Evolutionary conservation across 805 yeast species (phyloP).

Genomic region (Myxozyma melibiosi): DNA sequence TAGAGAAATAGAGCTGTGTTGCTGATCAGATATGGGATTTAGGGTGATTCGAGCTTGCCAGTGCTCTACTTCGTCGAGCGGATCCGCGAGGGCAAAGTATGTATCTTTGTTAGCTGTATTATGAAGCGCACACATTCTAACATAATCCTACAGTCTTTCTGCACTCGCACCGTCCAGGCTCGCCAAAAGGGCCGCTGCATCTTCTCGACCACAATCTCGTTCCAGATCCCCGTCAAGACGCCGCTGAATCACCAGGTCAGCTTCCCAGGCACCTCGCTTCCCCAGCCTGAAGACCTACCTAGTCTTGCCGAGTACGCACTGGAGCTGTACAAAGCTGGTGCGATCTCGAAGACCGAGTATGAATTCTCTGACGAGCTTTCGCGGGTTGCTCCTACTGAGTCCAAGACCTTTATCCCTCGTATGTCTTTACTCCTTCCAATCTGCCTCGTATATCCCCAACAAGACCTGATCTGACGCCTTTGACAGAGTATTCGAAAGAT

Average conservation of each 20-base stretch:
- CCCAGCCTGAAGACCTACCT: conserved; percentile 17
- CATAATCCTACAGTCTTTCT: conserved; percentile 42
- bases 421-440: too few relatives aligned
- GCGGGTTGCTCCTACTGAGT: conserved; percentile 8
- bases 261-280: conserved; percentile 27
- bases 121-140: not conserved
- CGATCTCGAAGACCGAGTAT: not conserved
- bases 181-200: conserved; percentile 56
- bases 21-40: not conserved
- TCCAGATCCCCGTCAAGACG: conserved; percentile 40
- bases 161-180: conserved; percentile 57
- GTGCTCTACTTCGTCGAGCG: conserved; percentile 57
- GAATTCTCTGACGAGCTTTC: not conserved
- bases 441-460: not conserved
- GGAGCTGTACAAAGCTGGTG: conserved; percentile 2
- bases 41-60: conserved; percentile 40
- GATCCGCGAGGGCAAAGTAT: conserved; percentile 52
- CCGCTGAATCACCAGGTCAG: conserved; percentile 17
- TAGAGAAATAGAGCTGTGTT: not conserved
- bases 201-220: conserved; percentile 55
- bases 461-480: not conserved
- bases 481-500: not conserved
- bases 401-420: not conserved
- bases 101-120: not conserved
- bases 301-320: conserved; percentile 2